These are phyloP conservation scores for Prunus mira DNA, from an alignment of 306 rosid genomes.

Conservation along the genomic window DNA sequence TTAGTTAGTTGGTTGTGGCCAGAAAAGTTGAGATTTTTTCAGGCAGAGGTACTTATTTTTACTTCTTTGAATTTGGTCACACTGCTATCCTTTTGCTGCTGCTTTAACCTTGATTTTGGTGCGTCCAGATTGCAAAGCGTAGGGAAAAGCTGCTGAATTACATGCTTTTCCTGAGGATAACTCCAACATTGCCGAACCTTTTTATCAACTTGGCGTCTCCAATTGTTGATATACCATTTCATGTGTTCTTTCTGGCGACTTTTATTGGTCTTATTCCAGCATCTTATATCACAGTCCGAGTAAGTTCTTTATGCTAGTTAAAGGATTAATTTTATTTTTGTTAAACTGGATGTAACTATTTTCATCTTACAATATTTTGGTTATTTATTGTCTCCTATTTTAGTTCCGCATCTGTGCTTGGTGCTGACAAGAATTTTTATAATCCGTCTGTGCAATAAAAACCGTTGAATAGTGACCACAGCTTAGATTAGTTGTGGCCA, in stretches of 20 bases:
- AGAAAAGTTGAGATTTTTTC: slow-evolving; percentile 79
- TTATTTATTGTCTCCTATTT: neutral
- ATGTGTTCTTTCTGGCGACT: slow-evolving; percentile 83
- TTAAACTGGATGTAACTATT: neutral
- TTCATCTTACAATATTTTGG: neutral
- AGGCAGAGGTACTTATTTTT: slow-evolving; percentile 64
- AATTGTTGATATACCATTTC: slow-evolving; percentile 92
- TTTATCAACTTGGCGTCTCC: slow-evolving; percentile 99
- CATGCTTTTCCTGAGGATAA: slow-evolving; percentile 94
- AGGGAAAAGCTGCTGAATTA: slow-evolving; percentile 89
- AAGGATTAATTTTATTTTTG: neutral
- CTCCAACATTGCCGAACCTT: slow-evolving; percentile 94
- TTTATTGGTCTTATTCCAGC: slow-evolving; percentile 86
- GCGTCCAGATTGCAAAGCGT: slow-evolving; percentile 78
- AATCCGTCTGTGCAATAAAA: neutral
- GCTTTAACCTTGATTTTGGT: slow-evolving; percentile 1
- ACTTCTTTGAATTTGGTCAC: neutral
- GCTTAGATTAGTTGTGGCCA: neutral
- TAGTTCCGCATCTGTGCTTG: neutral
- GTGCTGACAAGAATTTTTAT: neutral
- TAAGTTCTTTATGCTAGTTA: slow-evolving; percentile 36
- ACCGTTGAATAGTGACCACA: neutral
- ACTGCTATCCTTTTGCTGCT: slow-evolving; percentile 1
- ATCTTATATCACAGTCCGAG: slow-evolving; percentile 84
- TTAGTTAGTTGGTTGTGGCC: slow-evolving; percentile 93